Percentiles rank a stretch among this genome's conserved stretches.
These are phyloP conservation scores for Hypomyces rosellus DNA, from an alignment of 2,329 filamentous ascomycete genomes.

Conservation along the genomic window DNA sequence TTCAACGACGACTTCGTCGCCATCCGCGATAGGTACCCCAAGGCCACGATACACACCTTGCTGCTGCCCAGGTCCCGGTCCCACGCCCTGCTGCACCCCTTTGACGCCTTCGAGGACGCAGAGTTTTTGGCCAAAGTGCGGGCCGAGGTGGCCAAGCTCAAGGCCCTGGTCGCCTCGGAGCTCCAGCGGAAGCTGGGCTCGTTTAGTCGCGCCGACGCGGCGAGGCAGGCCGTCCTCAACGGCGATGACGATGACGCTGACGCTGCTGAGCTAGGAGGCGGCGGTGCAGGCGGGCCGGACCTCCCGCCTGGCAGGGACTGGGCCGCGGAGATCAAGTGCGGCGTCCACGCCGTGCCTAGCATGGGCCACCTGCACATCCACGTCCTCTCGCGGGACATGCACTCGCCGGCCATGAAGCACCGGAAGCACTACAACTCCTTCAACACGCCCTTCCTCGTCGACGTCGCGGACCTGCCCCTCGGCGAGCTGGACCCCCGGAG, in stretches of 20 bases:
- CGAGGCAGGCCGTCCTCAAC: conserved; percentile 61
- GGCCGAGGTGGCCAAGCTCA: conserved; percentile 55
- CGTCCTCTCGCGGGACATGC: conserved; percentile 74
- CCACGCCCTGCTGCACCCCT: conserved; percentile 62
- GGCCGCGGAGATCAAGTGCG: conserved; percentile 64
- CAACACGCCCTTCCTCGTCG: conserved; percentile 75
- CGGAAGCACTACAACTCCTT: conserved; percentile 92
- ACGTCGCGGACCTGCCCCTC: conserved; percentile 73
- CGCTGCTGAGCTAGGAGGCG: no score
- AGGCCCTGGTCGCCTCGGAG: conserved; percentile 63
- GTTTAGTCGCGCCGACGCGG: conserved; percentile 55
- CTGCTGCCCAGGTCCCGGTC: conserved; percentile 68
- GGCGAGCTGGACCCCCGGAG: conserved; percentile 57
- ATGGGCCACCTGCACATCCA: conserved; percentile 94
- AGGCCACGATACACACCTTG: conserved; percentile 76
- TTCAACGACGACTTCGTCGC: conserved; percentile 63
- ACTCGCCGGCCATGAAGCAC: conserved; percentile 65
- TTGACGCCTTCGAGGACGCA: conserved; percentile 66
- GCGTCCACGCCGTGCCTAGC: conserved; percentile 80
- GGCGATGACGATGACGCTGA: conserved; percentile 35
- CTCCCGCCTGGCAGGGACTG: conserved; percentile 74
- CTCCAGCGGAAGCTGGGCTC: conserved; percentile 62
- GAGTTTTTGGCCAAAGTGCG: conserved; percentile 61
- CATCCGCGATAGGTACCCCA: conserved; percentile 81
- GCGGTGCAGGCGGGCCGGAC: conserved; percentile 18